Evolutionary conservation across 148 eudicot species (phyloP), one percentile per base, ranked within the genome.

Genomic region (Linanthus parryae): DNA sequence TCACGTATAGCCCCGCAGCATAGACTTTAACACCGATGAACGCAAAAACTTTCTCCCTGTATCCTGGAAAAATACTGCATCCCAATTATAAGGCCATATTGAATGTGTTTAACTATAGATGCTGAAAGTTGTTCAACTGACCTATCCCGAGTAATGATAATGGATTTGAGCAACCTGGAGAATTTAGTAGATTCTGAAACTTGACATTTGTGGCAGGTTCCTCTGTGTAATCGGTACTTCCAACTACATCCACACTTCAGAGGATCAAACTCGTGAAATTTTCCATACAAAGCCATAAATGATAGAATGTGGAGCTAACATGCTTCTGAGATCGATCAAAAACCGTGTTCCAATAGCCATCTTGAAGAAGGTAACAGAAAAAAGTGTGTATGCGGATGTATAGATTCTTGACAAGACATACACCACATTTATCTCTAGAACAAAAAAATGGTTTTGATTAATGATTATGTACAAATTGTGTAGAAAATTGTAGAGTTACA

Each of bases 41-140:
- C 36, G 96, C 96, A 71, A 92, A 87, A 23, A 82, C 81, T 54
- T 84, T 92, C 69, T 92, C 98, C 74, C 98, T 75, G 74, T 75
- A 92, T 37, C 98, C 98, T 92, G 77, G n/a, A n/a, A 62, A 58
- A 34, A n/a, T 8, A 56, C 61, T 35, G 39, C 38, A 27, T 21
- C 20, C 30, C 15, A 44, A 8, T 28, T 29, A 44, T 29, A 53
- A 24, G 44, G 33, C 20, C 15, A 26, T 5, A 36, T 0, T 18
- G 8, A 16, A 25, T 8, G 12, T 4, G 5, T 16, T 12, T 1
- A 8, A 16, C 18, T 24, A 23, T 14, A 13, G 15, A 19, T 4
- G 55, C 51, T 13, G 23, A 26, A 52, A 44, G 30, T 40, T 44
- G 5, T 31, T 44, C 16, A 52, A 58, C 81, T 67, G 56, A 90